Conservation (phyloP, 2,329 filamentous ascomycete species). For the Colletotrichum somersetense region DNA sequence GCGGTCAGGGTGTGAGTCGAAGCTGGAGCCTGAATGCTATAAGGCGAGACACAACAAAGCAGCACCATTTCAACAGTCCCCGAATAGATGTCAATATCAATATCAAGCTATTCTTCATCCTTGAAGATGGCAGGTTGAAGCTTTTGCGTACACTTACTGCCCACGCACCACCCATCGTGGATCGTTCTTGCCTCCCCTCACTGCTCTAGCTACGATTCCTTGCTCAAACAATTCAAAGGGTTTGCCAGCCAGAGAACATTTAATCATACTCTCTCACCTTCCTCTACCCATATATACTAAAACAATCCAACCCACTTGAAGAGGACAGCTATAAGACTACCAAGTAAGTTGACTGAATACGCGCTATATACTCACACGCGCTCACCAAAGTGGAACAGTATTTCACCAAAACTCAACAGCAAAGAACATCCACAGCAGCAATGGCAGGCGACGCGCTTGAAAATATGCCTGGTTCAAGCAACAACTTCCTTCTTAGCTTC, state of each 20-base stretch:
- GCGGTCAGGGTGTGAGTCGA: no score
- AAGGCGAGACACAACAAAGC: background rate
- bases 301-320: background rate
- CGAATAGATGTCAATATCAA: background rate
- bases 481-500: no score
- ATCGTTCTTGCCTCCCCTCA: background rate
- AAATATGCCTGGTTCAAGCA: no score
- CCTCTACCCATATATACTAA: background rate
- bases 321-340: background rate
- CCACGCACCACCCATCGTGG: background rate
- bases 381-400: background rate
- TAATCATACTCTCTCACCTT: background rate
- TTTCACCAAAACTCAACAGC: background rate
- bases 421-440: no score
- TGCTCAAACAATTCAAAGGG: no score
- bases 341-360: background rate
- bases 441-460: constrained; percentile 14
- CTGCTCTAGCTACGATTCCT: background rate
- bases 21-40: no score
- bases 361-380: background rate
- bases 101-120: background rate
- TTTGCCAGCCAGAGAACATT: background rate
- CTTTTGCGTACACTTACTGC: no score
- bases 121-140: background rate
- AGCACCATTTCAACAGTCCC: background rate